Conservation (phyloP, 176 grass and related monocot species). For the Avena sativa region DNA sequence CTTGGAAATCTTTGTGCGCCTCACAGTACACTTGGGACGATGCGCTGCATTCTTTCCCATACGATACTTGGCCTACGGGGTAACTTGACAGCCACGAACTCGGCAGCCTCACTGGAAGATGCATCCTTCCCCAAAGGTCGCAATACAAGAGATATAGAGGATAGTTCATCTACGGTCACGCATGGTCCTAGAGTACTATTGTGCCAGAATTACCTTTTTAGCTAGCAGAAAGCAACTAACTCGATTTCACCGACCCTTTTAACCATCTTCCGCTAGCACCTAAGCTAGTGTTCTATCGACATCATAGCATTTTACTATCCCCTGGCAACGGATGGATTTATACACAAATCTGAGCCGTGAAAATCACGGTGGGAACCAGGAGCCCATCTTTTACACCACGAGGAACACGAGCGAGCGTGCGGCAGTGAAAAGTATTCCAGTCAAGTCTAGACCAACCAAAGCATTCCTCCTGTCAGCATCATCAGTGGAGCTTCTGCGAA, state of each 20-base stretch:
- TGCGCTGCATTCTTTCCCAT: background rate
- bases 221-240: background rate
- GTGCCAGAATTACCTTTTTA: background rate
- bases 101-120: background rate
- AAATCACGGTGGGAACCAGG: background rate
- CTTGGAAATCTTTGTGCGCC: background rate
- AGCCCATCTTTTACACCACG: background rate
- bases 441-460: background rate
- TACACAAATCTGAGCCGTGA: conserved; percentile 41
- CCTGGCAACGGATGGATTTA: conserved; percentile 11
- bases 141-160: background rate
- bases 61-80: background rate
- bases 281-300: background rate
- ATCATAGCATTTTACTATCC: background rate
- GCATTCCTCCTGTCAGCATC: background rate
- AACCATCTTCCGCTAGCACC: background rate
- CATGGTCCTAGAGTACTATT: background rate
- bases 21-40: background rate
- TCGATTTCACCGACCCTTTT: background rate
- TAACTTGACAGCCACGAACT: background rate
- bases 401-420: background rate
- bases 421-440: background rate
- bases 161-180: background rate
- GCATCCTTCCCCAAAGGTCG: background rate
- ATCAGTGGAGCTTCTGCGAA: background rate